Percentiles rank a stretch among this genome's conserved stretches.
Evolutionary conservation across 2,329 filamentous ascomycete genomes (phyloP).

Genomic region (Beauveria asiatica): DNA sequence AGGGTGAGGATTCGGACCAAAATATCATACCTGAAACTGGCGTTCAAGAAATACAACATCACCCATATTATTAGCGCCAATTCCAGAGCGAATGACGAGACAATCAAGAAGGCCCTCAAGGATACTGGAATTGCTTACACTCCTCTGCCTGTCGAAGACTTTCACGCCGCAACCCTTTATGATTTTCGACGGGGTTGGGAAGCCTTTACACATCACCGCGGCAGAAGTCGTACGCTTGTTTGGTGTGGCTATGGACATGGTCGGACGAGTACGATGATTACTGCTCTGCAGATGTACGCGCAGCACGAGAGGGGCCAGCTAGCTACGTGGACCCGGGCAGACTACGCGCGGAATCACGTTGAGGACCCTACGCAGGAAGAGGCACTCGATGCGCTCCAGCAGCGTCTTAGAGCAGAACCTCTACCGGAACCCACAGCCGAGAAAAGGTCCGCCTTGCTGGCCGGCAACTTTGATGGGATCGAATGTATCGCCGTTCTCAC

Average conservation of each 20-base stretch:
- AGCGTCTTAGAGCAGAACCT: not conserved
- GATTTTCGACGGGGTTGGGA: not conserved
- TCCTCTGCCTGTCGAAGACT: not conserved
- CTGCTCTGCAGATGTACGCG: not conserved
- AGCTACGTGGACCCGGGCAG: not conserved
- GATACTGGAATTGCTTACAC: not conserved
- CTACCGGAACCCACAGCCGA: not conserved
- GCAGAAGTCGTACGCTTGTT: not conserved
- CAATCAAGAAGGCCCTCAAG: not conserved
- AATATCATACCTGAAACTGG: not conserved
- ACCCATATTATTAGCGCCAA: not conserved
- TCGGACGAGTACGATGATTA: not conserved
- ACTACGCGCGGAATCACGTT: not conserved
- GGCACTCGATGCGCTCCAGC: not conserved
- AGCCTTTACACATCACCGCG: not conserved
- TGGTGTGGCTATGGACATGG: not conserved
- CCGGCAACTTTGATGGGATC: not conserved
- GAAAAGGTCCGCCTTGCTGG: not conserved
- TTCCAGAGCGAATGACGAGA: not conserved
- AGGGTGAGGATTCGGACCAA: not conserved
- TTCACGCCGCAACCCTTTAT: not conserved
- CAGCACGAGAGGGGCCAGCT: not conserved
- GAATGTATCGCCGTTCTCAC: not conserved
- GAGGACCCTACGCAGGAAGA: not conserved
- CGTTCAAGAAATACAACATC: not conserved